Percentiles rank a stretch among this genome's conserved stretches.
phyloP scores from a whole-genome alignment of 257 asterid genomes.

The Nicotiana tomentosiformis region DNA sequence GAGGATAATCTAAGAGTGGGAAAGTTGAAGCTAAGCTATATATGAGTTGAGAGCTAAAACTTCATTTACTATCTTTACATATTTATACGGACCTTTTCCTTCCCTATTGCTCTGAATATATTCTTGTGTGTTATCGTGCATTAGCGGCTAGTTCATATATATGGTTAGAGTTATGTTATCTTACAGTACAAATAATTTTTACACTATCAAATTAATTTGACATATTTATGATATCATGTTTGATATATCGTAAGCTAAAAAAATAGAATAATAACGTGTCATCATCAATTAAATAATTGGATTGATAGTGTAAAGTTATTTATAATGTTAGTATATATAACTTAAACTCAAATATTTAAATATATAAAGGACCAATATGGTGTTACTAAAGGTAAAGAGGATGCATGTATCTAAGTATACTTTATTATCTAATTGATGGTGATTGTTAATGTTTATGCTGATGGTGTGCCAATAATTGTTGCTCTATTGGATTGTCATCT shows the following conservation, averaged over 20 bases:
- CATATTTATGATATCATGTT: not conserved
- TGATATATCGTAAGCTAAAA: not conserved
- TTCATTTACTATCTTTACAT: not conserved
- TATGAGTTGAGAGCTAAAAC: not conserved
- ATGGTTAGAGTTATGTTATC: constrained; percentile 14
- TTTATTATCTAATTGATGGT: not conserved
- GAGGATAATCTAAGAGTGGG: not conserved
- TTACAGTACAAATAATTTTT: too few species aligned
- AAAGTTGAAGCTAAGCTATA: not conserved
- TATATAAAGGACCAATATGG: not conserved
- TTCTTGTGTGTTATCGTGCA: not conserved
- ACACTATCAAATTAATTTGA: too few species aligned
- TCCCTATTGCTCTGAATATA: constrained; percentile 6
- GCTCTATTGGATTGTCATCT: constrained; percentile 22
- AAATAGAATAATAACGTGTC: too few species aligned
- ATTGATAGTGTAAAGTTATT: not conserved
- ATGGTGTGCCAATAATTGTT: constrained; percentile 37
- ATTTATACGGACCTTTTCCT: not conserved
- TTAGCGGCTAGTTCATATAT: constrained; percentile 3
- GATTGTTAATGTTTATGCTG: constrained; percentile 15
- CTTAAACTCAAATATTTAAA: not conserved
- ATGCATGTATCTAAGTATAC: constrained; percentile 5
- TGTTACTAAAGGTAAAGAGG: not conserved
- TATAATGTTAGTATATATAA: not conserved
- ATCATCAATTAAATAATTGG: not conserved